Base-by-base conservation (phyloP, 73 alveolate species). In the Paramecium sonneborni region DNA sequence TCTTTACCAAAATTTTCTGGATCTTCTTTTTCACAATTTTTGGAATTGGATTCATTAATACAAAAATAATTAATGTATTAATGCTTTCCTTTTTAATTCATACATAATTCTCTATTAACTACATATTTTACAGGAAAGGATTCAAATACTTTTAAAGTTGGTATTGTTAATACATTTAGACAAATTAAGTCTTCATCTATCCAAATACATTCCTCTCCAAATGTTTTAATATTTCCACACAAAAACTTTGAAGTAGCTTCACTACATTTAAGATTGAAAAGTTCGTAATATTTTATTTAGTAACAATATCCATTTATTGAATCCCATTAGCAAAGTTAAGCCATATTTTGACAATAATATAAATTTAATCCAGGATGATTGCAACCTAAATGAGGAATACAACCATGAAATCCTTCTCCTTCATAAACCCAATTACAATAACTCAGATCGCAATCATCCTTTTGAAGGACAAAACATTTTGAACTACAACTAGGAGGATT, bases 161-260 rank as follows among this genome's bases (percentile, higher is more conserved):
- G 62, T 32, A 28, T 20, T 15, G n/a, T 37, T 34, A 72, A 37
- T 2, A 38, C 28, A 72, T 72, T 72, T 1, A 72, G 21, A 34
- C 86, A 72, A 12, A 4, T 72, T 72, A n/a, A 35, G 32, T 72
- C 86, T 15, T 30, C 44, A 72, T 72, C 86, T 10, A 72, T 20
- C 90, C 90, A 79, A 23, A 79, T 30, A 20, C 90, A 79, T 30
- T 18, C 46, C 18, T 79, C 11, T 15, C 55, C 90, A 24, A 12
- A 38, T 43, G 69, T 79, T 8, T 9, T 38, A 20, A 79, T 43
- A 6, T 12, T 41, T 2, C 48, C 43, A 44, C 90, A 79, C 14
- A 62, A 37, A 34, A 10, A 43, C 20, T 43, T 46, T 3, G 21
- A 24, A 8, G 46, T 24, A 18, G 74, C 74, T 24, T 79, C 90